Percentiles rank a stretch among this genome's conserved stretches.
phyloP scores from a whole-genome alignment of 257 asterid species.

The Haberlea rhodopensis region DNA sequence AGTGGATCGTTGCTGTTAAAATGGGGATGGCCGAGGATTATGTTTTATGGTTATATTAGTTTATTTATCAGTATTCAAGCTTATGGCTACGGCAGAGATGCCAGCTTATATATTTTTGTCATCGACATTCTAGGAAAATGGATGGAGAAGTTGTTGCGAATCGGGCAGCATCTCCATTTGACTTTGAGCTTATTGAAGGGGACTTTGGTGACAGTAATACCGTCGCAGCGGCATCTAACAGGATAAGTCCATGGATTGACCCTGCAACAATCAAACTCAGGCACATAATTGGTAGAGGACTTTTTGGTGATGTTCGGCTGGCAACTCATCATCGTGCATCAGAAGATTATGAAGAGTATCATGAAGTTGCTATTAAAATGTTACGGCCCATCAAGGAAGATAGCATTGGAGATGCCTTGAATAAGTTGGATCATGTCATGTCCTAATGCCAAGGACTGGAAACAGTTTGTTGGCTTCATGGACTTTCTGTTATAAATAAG shows the following conservation, averaged over 20 bases:
- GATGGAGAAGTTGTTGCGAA: conserved; percentile 57
- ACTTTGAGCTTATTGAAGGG: conserved; percentile 73
- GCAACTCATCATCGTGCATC: conserved; percentile 66
- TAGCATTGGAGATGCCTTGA: conserved; percentile 36
- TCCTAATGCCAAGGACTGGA: conserved; percentile 54
- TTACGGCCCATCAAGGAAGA: conserved; percentile 71
- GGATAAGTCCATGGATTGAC: conserved; percentile 58
- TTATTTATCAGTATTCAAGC: neutral
- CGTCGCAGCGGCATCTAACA: conserved; percentile 40
- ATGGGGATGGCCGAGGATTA: neutral
- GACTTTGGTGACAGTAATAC: conserved; percentile 44
- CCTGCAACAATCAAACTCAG: conserved; percentile 70
- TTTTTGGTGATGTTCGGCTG: conserved; percentile 86
- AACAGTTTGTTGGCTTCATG: conserved; percentile 59
- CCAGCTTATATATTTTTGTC: conserved; percentile 3
- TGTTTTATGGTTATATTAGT: neutral
- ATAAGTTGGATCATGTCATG: conserved; percentile 52
- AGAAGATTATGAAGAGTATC: conserved; percentile 60
- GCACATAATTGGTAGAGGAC: conserved; percentile 82
- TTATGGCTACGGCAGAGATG: conserved; percentile 9
- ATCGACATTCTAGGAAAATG: conserved; percentile 41
- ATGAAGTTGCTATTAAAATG: conserved; percentile 83
- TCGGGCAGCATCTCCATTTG: conserved; percentile 45
- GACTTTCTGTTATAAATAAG: conserved; percentile 62
- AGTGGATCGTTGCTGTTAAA: neutral